A percentile compares a stretch with the other conserved stretches of the same genome.
These are phyloP conservation scores for Pleurotus platypus DNA, from an alignment of 768 basidiomycete genomes.

Conservation along the genomic window DNA sequence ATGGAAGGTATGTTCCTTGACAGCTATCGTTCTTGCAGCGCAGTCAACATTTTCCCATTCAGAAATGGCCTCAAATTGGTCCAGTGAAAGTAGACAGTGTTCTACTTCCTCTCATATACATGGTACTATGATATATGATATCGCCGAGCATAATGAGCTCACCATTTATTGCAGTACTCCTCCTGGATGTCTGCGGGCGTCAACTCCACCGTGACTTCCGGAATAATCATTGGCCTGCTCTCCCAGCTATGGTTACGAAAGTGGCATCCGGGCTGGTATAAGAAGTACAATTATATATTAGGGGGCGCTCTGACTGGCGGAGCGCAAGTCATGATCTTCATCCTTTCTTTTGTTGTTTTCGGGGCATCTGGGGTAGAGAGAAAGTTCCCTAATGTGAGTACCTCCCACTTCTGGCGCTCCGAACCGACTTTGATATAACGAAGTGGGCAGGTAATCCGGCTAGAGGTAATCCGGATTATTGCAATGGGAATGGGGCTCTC, in stretches of 20 bases:
- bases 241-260: slow-evolving; percentile 60
- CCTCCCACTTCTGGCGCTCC: not conserved
- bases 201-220: slow-evolving; percentile 45
- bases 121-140: slow-evolving; percentile 23
- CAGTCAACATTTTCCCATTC: slow-evolving; percentile 3
- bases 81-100: slow-evolving; percentile 43
- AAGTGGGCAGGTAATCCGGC: slow-evolving; percentile 55
- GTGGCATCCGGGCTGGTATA: slow-evolving; percentile 63
- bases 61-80: slow-evolving; percentile 56
- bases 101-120: slow-evolving; percentile 55
- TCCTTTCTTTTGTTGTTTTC: slow-evolving; percentile 62
- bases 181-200: slow-evolving; percentile 45
- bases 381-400: slow-evolving; percentile 44
- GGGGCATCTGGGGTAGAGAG: slow-evolving; percentile 48
- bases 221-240: slow-evolving; percentile 47
- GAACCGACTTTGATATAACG: not conserved
- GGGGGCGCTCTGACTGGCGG: slow-evolving; percentile 67
- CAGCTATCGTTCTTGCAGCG: not conserved
- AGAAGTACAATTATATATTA: slow-evolving; percentile 61
- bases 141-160: not conserved
- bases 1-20: slow-evolving; percentile 32
- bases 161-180: slow-evolving; percentile 26
- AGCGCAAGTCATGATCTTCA: slow-evolving; percentile 60
- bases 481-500: slow-evolving; percentile 55
- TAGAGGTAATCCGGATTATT: slow-evolving; percentile 51